These are phyloP conservation scores for Pleurotus pulmonarius DNA, from an alignment of 768 basidiomycete genomes.

Conservation along the genomic window DNA sequence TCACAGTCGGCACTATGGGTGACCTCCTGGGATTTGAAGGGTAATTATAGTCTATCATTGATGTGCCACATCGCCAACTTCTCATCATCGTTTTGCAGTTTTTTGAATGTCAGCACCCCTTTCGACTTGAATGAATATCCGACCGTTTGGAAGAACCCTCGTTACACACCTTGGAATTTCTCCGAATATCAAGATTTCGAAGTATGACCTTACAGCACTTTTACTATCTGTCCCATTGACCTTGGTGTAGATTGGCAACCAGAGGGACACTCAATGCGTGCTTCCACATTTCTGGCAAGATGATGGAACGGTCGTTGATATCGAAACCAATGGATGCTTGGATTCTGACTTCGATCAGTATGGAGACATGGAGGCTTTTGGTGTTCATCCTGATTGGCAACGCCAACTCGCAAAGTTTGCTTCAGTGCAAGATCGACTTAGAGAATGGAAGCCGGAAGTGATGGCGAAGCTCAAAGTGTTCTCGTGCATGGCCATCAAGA, in stretches of 20 bases:
- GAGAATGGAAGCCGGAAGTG: slow-evolving; percentile 85
- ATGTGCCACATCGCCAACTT: neutral
- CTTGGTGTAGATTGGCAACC: slow-evolving; percentile 52
- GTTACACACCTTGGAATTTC: slow-evolving; percentile 83
- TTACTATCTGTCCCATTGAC: neutral
- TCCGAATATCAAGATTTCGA: slow-evolving; percentile 80
- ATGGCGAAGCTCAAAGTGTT: slow-evolving; percentile 76
- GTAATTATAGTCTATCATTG: slow-evolving; percentile 37
- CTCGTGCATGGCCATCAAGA: slow-evolving; percentile 82
- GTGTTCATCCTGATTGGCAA: slow-evolving; percentile 92
- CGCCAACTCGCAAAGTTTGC: slow-evolving; percentile 95
- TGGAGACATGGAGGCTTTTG: slow-evolving; percentile 96
- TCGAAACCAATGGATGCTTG: slow-evolving; percentile 68
- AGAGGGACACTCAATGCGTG: slow-evolving; percentile 68
- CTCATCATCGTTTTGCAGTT: slow-evolving; percentile 35
- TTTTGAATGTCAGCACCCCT: slow-evolving; percentile 76
- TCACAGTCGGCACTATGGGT: slow-evolving; percentile 90
- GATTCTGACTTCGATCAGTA: slow-evolving; percentile 90
- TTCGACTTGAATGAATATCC: slow-evolving; percentile 75
- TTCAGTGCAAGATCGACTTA: slow-evolving; percentile 92
- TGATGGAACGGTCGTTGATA: slow-evolving; percentile 58
- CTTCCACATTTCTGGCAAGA: slow-evolving; percentile 82
- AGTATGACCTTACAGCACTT: slow-evolving; percentile 29
- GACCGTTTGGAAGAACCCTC: slow-evolving; percentile 70
- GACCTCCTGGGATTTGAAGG: slow-evolving; percentile 85